Conservation (phyloP, 2,329 filamentous ascomycete species). For the Magnaporthiopsis rhizophila region DNA sequence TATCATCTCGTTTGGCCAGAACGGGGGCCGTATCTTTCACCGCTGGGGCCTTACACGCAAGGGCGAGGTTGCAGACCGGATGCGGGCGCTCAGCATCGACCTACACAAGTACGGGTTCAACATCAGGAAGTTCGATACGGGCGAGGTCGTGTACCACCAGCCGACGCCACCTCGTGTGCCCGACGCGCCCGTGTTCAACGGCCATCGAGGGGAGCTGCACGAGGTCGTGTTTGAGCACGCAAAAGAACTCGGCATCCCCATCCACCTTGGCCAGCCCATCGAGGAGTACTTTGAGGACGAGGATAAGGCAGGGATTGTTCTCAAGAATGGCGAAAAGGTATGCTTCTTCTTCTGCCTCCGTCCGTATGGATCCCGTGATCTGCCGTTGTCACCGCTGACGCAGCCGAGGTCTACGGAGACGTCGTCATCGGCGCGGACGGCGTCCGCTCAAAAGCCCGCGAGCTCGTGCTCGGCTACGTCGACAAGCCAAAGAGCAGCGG, state of each 20-base stretch:
- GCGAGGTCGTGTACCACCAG: slow-evolving; percentile 53
- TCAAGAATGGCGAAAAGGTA: slow-evolving; percentile 11
- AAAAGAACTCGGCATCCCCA: slow-evolving; percentile 45
- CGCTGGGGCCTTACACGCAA: slow-evolving; percentile 35
- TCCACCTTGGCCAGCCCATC: slow-evolving; percentile 43
- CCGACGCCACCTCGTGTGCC: slow-evolving; percentile 31
- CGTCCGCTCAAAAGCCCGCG: slow-evolving; percentile 42
- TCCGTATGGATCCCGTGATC: not conserved
- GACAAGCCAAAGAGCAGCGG: slow-evolving; percentile 43
- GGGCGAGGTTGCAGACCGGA: slow-evolving; percentile 1
- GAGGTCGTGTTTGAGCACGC: slow-evolving; percentile 51
- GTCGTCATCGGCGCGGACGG: slow-evolving; percentile 48
- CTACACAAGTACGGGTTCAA: slow-evolving; percentile 47
- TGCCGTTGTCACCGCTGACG: no score
- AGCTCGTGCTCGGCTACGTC: slow-evolving; percentile 41
- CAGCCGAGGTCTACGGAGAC: slow-evolving; percentile 31
- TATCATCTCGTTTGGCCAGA: slow-evolving; percentile 55
- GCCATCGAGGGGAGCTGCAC: slow-evolving; percentile 53
- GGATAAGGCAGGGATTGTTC: slow-evolving; percentile 31
- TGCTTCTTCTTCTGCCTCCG: not conserved
- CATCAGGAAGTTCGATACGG: slow-evolving; percentile 53
- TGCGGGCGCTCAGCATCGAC: slow-evolving; percentile 41
- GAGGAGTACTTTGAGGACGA: slow-evolving; percentile 47
- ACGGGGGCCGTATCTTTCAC: slow-evolving; percentile 52
- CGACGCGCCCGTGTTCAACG: slow-evolving; percentile 49